Evolutionary conservation across 768 basidiomycete genomes (phyloP).

Genomic region (Termitomyces heimii): DNA sequence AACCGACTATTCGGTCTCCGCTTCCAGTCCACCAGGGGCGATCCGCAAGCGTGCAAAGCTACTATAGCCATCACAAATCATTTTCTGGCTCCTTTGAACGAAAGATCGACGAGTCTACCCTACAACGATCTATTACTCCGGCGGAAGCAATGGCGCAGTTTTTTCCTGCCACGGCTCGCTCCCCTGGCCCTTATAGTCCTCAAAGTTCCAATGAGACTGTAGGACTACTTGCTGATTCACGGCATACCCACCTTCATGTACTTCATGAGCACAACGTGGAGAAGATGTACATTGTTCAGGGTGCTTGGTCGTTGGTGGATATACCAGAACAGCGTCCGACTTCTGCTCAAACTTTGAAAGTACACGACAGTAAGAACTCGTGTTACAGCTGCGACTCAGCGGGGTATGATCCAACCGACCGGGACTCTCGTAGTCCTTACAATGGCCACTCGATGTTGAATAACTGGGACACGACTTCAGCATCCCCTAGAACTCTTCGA

Average conservation of each 20-base stretch:
- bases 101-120: slow-evolving; percentile 16
- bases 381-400: slow-evolving; percentile 10
- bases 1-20: slow-evolving; percentile 7
- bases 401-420: not conserved
- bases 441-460: slow-evolving; percentile 3
- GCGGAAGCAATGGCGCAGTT: slow-evolving; percentile 14
- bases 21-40: slow-evolving; percentile 18
- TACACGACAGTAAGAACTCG: slow-evolving; percentile 1
- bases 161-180: not conserved
- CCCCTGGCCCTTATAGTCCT: slow-evolving; percentile 13
- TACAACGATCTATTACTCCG: slow-evolving; percentile 16
- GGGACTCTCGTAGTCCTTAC: not conserved
- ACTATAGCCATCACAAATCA: slow-evolving; percentile 16
- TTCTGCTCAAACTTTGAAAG: slow-evolving; percentile 10
- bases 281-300: slow-evolving; percentile 1
- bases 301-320: slow-evolving; percentile 6
- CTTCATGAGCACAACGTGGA: slow-evolving; percentile 12
- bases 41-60: slow-evolving; percentile 16
- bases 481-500: not conserved
- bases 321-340: slow-evolving; percentile 1
- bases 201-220: slow-evolving; percentile 19
- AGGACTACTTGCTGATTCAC: slow-evolving; percentile 33
- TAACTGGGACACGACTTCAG: not conserved
- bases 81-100: slow-evolving; percentile 16
- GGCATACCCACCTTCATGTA: slow-evolving; percentile 21